phyloP scores from a whole-genome alignment of 1,139 yeast species.

The Kurtzmaniella quercitrusa region DNA sequence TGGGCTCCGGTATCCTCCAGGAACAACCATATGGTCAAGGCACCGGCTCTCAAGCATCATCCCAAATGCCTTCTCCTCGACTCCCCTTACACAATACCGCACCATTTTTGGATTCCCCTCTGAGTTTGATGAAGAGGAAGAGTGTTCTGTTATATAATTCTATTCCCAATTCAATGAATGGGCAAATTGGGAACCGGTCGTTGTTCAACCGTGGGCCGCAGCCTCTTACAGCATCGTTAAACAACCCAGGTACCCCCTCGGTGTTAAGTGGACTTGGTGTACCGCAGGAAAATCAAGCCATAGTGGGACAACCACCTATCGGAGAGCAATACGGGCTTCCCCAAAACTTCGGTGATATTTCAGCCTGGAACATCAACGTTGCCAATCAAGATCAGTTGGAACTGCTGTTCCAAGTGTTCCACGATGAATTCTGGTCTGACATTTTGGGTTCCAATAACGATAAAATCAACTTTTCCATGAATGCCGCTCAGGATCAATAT shows the following conservation, averaged over 20 bases:
- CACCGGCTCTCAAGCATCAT: background rate
- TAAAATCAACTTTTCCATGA: conserved; percentile 32
- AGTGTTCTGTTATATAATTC: background rate
- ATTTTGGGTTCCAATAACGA: conserved; percentile 30
- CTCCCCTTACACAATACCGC: background rate
- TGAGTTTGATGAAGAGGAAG: background rate
- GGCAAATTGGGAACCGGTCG: background rate
- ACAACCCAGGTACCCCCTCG: background rate
- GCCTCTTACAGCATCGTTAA: background rate
- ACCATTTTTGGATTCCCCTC: background rate
- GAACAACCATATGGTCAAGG: background rate
- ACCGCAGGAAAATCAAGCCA: background rate
- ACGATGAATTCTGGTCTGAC: conserved; percentile 45
- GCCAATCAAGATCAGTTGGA: conserved; percentile 23
- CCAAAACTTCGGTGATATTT: background rate
- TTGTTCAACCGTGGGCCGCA: background rate
- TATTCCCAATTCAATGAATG: background rate
- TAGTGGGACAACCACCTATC: background rate
- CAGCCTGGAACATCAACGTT: conserved; percentile 8
- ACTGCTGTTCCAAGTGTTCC: conserved; percentile 27
- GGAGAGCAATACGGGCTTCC: background rate
- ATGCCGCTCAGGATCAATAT: conserved; percentile 10
- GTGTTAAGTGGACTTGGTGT: background rate
- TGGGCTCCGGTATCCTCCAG: background rate
- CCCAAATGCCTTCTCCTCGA: background rate